Evolutionary conservation across 2,329 filamentous ascomycete genomes (phyloP).

Genomic region (Aspergillus luchuensis): DNA sequence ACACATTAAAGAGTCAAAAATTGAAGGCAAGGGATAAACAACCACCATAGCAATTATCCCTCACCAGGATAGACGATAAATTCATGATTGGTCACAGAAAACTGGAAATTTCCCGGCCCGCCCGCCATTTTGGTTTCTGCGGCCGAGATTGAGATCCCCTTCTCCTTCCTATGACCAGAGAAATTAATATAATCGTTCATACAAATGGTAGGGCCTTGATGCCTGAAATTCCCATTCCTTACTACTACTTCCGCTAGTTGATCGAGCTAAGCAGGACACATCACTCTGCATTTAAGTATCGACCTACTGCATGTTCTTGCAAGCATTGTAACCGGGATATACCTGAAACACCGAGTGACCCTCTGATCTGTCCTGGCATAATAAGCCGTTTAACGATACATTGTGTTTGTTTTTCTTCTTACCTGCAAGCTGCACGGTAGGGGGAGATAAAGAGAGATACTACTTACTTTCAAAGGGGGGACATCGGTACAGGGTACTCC

Average conservation of each 20-base stretch:
- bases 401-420: neutral
- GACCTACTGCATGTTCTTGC: neutral
- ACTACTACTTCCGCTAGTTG: neutral
- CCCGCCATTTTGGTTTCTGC: neutral
- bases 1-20: neutral
- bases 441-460: neutral
- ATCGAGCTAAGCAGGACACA: constrained; percentile 5
- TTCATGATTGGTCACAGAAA: neutral
- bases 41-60: neutral
- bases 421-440: neutral
- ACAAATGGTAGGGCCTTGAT: neutral
- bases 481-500: neutral
- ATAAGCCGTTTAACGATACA: neutral
- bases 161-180: neutral
- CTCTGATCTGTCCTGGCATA: neutral
- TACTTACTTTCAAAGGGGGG: neutral
- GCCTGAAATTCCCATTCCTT: neutral
- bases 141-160: constrained; percentile 10
- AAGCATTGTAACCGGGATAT: neutral
- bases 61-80: neutral
- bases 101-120: constrained; percentile 1
- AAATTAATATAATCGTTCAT: no score
- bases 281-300: constrained; percentile 7
- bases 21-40: neutral
- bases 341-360: constrained; percentile 6